phyloP scores from a whole-genome alignment of 768 basidiomycete species.

The Lentinula detonsa region DNA sequence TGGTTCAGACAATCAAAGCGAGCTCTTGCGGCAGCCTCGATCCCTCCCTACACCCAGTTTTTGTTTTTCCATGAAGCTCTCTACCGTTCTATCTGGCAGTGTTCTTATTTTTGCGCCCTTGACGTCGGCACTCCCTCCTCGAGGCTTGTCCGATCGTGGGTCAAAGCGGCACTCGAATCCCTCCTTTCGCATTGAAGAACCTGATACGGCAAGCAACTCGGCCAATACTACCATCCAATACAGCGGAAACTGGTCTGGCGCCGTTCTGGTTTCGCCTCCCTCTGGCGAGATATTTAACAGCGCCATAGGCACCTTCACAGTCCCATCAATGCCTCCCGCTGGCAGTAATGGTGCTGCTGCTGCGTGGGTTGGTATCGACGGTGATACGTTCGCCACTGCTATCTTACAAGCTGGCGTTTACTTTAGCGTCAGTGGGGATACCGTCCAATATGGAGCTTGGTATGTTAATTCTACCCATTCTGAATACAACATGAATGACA shows the following conservation, averaged over 20 bases:
- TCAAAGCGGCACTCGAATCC: background rate
- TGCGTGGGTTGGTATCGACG: constrained; percentile 26
- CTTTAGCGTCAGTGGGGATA: constrained; percentile 15
- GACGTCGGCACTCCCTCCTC: background rate
- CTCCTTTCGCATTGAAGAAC: background rate
- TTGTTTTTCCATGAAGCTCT: background rate
- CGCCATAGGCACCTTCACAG: constrained; percentile 22
- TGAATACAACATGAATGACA: background rate
- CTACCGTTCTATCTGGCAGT: background rate
- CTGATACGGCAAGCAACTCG: background rate
- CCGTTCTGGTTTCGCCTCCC: constrained; percentile 10
- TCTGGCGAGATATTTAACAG: constrained; percentile 20
- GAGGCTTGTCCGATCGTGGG: background rate
- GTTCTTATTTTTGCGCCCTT: background rate
- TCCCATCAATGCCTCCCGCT: constrained; percentile 12
- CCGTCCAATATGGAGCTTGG: constrained; percentile 17
- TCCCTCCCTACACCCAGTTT: background rate
- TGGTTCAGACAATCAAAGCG: background rate
- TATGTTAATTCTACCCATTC: background rate
- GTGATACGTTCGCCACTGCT: constrained; percentile 22
- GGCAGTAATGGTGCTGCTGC: constrained; percentile 11
- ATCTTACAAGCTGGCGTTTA: constrained; percentile 25
- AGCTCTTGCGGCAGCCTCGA: background rate
- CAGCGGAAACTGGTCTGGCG: constrained; percentile 24
- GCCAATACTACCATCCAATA: constrained; percentile 10